Evolutionary conservation across 1,284 basidiomycete genomes (phyloP), one percentile per base, ranked within the genome.

Genomic region (Cronartium quercuum): DNA sequence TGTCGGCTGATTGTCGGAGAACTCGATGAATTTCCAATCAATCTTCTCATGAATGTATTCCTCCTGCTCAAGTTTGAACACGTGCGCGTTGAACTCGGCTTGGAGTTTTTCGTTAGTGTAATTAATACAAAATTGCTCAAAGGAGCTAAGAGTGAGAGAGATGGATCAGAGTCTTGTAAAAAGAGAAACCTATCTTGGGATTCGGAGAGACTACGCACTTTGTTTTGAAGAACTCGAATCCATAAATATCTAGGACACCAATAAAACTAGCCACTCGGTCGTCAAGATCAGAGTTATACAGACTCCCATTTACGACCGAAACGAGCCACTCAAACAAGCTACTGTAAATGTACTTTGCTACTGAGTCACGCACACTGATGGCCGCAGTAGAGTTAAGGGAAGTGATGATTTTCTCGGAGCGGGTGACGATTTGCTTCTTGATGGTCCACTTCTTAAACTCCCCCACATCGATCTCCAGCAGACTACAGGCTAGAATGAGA

Each of bases 71-170:
- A 98, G 88, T 86, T 86, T 84, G 77, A 82, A 82, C 63, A 82
- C 81, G 76, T 82, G 81, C 29, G 78, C 78, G 77, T 82, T 82
- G 41, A 68, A 70, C 65, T 75, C 76, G 13, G 44, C 75, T 79
- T 82, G 80, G 68, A 82, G 83, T 82, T 98, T 98, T 83, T 98
- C 96, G 80, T 99, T 98, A 61, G 96, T 96, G 82, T 98, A 98
- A 82, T 99, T 98, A 85, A 99, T 99, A 83, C 94, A 97, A 84
- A 98, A 98, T 84, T 99, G 96, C 83, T 99, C 96, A 81, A 98
- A 98, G 10, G 93, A 96, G 83, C 97, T 97, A 41, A 35, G 3
- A 55, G 15, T 44, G 10, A 68, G 78, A 77, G 6, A 44, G 24
- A 34, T 24, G 42, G 42, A 40, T n/a, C 13, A n/a, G 64, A 42